phyloP scores from a whole-genome alignment of 2,329 filamentous ascomycete species.

The Pyricularia sp. region DNA sequence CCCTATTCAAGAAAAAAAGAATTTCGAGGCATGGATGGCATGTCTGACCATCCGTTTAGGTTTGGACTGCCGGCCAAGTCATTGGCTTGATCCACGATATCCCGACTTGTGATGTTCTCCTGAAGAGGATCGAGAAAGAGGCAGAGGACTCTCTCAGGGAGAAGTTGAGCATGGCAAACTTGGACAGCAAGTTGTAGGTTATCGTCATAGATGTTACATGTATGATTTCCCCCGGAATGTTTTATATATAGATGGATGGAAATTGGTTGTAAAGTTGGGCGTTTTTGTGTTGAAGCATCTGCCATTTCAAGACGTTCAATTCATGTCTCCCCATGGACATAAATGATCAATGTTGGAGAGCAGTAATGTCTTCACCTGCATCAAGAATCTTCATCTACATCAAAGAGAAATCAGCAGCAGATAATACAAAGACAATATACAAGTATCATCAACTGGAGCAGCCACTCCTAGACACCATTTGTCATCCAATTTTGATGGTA shows the following conservation, averaged over 20 bases:
- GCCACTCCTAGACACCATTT: neutral
- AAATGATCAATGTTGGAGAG: too few relatives aligned
- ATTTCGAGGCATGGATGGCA: neutral
- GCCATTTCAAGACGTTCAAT: too few relatives aligned
- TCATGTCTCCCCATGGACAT: too few relatives aligned
- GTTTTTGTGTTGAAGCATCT: neutral
- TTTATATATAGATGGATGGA: neutral
- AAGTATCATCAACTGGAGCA: neutral
- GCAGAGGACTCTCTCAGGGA: slow-evolving; percentile 57
- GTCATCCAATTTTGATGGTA: neutral
- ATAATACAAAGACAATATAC: neutral
- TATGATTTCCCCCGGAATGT: neutral
- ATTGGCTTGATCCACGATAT: slow-evolving; percentile 83
- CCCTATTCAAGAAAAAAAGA: neutral
- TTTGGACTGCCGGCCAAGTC: slow-evolving; percentile 96
- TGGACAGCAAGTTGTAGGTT: slow-evolving; percentile 48
- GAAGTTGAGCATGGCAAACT: slow-evolving; percentile 44
- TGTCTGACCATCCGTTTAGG: slow-evolving; percentile 34
- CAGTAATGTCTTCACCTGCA: too few relatives aligned
- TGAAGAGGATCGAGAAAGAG: slow-evolving; percentile 68
- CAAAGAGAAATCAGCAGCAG: neutral
- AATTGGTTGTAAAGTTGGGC: neutral
- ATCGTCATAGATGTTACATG: neutral
- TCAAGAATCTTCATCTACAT: neutral
- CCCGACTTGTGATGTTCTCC: slow-evolving; percentile 60